These are phyloP conservation scores for Phaffia tasmanica DNA, from an alignment of 768 basidiomycete genomes.

Conservation along the genomic window DNA sequence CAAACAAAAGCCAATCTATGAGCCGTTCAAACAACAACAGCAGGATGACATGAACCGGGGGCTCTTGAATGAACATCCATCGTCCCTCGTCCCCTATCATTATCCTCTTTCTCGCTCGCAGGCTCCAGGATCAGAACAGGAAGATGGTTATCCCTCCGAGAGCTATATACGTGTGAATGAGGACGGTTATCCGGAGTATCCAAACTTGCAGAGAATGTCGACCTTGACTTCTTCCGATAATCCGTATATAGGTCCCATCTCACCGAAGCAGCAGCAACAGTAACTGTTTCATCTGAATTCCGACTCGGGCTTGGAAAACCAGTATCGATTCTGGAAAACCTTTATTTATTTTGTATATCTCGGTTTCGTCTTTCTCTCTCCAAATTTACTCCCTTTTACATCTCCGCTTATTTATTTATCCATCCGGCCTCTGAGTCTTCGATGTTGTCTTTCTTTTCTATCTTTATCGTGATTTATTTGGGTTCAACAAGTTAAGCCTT, in stretches of 20 bases:
- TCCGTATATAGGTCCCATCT: background rate
- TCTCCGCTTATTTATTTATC: background rate
- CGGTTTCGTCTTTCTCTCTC: background rate
- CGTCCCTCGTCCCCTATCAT: too few relatives aligned
- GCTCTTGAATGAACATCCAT: too few relatives aligned
- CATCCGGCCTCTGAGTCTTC: background rate
- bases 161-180: too few relatives aligned
- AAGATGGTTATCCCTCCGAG: too few relatives aligned
- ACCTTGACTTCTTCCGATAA: background rate
- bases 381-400: background rate
- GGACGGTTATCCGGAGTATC: too few relatives aligned
- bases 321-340: too few relatives aligned
- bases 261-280: background rate
- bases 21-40: too few relatives aligned
- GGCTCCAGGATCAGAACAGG: too few relatives aligned
- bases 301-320: constrained; percentile 9
- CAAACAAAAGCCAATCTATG: too few relatives aligned
- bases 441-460: constrained; percentile 3
- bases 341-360: background rate
- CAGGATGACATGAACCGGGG: too few relatives aligned
- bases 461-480: constrained; percentile 2
- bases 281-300: background rate
- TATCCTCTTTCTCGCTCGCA: too few relatives aligned
- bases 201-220: too few relatives aligned
- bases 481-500: background rate